These are phyloP conservation scores for Neocucurbitaria cava DNA, from an alignment of 2,329 filamentous ascomycete species.

Conservation along the genomic window DNA sequence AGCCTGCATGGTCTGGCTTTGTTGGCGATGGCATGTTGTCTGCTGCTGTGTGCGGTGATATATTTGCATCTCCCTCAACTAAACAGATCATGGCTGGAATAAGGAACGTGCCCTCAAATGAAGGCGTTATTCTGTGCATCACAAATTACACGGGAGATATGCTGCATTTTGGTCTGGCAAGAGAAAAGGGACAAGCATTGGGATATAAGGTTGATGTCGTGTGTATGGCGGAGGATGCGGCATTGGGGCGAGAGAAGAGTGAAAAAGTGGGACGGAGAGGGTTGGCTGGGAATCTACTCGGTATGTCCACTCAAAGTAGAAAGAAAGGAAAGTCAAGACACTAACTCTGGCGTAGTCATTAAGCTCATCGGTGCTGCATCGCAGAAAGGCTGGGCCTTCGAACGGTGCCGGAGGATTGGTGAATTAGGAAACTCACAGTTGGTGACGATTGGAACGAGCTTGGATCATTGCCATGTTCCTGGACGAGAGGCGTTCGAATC, in stretches of 20 bases:
- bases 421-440: constrained; percentile 53
- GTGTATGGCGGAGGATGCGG: constrained; percentile 58
- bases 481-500: constrained; percentile 59
- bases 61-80: constrained; percentile 57
- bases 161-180: constrained; percentile 58
- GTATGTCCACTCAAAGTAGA: no score
- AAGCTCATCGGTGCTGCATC: constrained; percentile 57
- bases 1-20: constrained; percentile 58
- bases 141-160: constrained; percentile 60
- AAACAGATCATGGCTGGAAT: constrained; percentile 60
- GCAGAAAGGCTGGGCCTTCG: constrained; percentile 53
- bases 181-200: constrained; percentile 54
- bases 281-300: constrained; percentile 59
- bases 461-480: constrained; percentile 63
- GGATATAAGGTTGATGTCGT: constrained; percentile 56
- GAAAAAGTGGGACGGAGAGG: constrained; percentile 58
- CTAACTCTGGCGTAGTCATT: constrained; percentile 46
- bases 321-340: no score
- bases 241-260: constrained; percentile 57
- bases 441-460: constrained; percentile 59
- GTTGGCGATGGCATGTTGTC: constrained; percentile 58
- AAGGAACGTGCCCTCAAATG: constrained; percentile 53
- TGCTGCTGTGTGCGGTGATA: constrained; percentile 57
- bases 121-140: constrained; percentile 57
- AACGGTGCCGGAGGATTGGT: constrained; percentile 54